Percentiles rank a stretch among this genome's conserved stretches.
Conservation (phyloP, 2,329 filamentous ascomycete genomes). For the Trichophyton benhamiae region DNA sequence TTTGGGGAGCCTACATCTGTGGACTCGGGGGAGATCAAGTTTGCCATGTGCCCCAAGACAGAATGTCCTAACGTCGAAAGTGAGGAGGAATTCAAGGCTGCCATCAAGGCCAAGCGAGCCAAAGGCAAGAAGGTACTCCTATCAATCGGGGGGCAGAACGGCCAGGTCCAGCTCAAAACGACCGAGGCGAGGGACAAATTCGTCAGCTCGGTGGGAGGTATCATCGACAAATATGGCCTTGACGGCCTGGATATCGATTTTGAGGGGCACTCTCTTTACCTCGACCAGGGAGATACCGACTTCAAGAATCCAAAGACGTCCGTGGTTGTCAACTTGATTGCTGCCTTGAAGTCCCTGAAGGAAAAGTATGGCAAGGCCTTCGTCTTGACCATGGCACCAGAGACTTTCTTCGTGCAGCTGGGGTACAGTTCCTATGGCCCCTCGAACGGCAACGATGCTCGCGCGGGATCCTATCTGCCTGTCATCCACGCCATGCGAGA, state of each 20-base stretch:
- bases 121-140: slow-evolving; percentile 7
- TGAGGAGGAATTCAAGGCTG: slow-evolving; percentile 6
- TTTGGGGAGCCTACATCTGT: slow-evolving; percentile 7
- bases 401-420: slow-evolving; percentile 8
- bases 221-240: slow-evolving; percentile 5
- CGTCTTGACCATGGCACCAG: slow-evolving; percentile 6
- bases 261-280: slow-evolving; percentile 6
- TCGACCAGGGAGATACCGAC: slow-evolving; percentile 4
- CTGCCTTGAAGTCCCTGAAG: slow-evolving; percentile 3
- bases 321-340: slow-evolving; percentile 6
- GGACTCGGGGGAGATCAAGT: slow-evolving; percentile 5
- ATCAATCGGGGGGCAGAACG: slow-evolving; percentile 7
- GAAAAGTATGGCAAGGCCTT: slow-evolving; percentile 5
- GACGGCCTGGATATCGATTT: slow-evolving; percentile 7
- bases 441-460: neutral
- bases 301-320: slow-evolving; percentile 7
- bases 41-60: neutral
- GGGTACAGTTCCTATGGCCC: slow-evolving; percentile 2
- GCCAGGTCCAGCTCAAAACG: slow-evolving; percentile 6
- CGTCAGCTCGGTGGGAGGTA: slow-evolving; percentile 5
- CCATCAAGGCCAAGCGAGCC: slow-evolving; percentile 5
- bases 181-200: slow-evolving; percentile 5
- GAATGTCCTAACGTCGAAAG: slow-evolving; percentile 7
- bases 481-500: slow-evolving; percentile 7
- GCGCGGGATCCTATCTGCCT: slow-evolving; percentile 5